phyloP scores from a whole-genome alignment of 768 basidiomycete species.

The Exsudoporus frostii region DNA sequence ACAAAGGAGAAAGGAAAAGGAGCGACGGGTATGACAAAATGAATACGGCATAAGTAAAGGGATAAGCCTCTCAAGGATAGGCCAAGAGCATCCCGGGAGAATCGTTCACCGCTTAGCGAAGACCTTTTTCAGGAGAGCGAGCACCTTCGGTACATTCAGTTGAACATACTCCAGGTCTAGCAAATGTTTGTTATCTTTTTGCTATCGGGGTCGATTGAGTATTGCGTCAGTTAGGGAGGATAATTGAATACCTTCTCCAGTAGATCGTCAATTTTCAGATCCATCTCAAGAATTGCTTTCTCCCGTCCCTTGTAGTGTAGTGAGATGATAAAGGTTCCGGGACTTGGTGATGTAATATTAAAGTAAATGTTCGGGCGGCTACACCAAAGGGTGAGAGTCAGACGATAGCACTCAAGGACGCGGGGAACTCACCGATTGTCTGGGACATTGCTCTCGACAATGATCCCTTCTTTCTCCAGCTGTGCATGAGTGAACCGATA shows the following conservation, averaged over 20 bases:
- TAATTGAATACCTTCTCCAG: conserved; percentile 78
- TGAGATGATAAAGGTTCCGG: conserved; percentile 98
- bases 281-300: conserved; percentile 99
- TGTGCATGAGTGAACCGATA: conserved; percentile 98
- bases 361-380: conserved; percentile 99
- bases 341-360: conserved; percentile 96
- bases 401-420: background rate
- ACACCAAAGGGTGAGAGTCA: conserved; percentile 2
- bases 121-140: conserved; percentile 90
- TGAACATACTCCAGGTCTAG: conserved; percentile 98
- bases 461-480: conserved; percentile 98
- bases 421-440: conserved; percentile 76
- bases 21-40: conserved; percentile 32
- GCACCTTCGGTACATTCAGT: conserved; percentile 92
- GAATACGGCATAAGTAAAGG: conserved; percentile 35
- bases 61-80: conserved; percentile 17
- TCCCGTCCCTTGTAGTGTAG: conserved; percentile 98
- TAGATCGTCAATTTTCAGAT: conserved; percentile 96
- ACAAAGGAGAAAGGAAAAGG: conserved; percentile 14
- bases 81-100: conserved; percentile 6
- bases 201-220: conserved; percentile 50
- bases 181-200: conserved; percentile 98
- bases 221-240: background rate
- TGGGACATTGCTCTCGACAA: conserved; percentile 98
- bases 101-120: conserved; percentile 74